Conservation (phyloP, 306 rosid species). For the Fragaria vesca region DNA sequence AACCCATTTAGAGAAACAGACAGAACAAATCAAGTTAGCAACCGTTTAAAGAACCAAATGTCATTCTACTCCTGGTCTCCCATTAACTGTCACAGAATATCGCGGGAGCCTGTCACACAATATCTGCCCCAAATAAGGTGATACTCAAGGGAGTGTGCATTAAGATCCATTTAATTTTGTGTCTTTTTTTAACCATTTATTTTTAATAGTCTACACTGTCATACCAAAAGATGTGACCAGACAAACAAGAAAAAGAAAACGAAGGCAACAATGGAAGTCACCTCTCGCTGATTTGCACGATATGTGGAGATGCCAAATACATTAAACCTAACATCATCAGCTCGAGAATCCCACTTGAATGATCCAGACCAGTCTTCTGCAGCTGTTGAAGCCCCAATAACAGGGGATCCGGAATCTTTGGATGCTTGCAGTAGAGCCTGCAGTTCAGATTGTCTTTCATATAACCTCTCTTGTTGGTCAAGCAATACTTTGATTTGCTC, state of each 20-base stretch:
- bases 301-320: slow-evolving; percentile 81
- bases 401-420: slow-evolving; percentile 45
- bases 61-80: neutral
- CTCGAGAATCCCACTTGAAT: slow-evolving; percentile 86
- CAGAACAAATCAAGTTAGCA: neutral
- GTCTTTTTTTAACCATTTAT: neutral
- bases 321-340: slow-evolving; percentile 69
- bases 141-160: neutral
- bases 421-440: slow-evolving; percentile 63
- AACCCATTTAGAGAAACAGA: neutral
- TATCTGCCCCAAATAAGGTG: neutral
- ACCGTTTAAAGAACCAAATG: neutral
- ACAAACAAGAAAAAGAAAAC: neutral
- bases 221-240: neutral
- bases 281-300: slow-evolving; percentile 94
- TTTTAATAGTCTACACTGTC: neutral
- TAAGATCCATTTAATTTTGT: neutral
- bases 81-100: neutral
- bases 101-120: neutral
- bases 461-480: slow-evolving; percentile 71
- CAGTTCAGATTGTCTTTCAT: slow-evolving; percentile 73
- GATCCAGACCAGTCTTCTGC: slow-evolving; percentile 74
- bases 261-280: slow-evolving; percentile 1
- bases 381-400: slow-evolving; percentile 32
- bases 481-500: slow-evolving; percentile 61